phyloP scores from a whole-genome alignment of 495 filamentous ascomycete species.

The Talaromyces liani region DNA sequence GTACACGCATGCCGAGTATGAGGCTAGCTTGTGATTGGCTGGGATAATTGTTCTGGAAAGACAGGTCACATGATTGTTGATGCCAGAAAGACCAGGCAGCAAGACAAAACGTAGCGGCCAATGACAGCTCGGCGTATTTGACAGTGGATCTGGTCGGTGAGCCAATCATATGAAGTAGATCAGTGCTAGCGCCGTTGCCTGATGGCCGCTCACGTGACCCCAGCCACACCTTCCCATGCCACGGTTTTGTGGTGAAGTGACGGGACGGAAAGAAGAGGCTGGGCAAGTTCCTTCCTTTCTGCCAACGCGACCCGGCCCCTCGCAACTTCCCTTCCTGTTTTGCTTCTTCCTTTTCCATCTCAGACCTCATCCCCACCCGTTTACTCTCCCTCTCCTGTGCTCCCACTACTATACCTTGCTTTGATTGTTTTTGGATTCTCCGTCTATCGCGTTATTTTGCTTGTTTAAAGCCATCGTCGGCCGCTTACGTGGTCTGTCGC shows the following conservation, averaged over 20 bases:
- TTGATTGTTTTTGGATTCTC: not conserved
- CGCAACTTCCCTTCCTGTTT: conserved; percentile 4
- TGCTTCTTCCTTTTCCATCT: conserved; percentile 5
- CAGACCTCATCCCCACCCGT: not conserved
- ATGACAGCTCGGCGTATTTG: not conserved
- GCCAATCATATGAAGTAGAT: not conserved
- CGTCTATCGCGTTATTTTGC: not conserved
- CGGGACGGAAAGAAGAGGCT: not conserved
- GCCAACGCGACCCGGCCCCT: conserved; percentile 9
- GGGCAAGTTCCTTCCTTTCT: not conserved
- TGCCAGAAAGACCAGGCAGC: not conserved
- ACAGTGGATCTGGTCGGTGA: not conserved
- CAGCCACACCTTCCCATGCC: conserved; percentile 16
- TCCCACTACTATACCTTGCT: not conserved
- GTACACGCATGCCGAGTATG: not conserved
- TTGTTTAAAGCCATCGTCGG: not conserved
- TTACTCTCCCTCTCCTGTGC: not conserved
- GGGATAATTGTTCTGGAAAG: not conserved
- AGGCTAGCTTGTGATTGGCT: not conserved
- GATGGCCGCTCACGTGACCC: conserved; percentile 16
- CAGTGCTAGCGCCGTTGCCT: not conserved
- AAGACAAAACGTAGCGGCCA: not conserved
- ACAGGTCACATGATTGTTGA: not conserved
- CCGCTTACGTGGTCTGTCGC: conserved; percentile 3
- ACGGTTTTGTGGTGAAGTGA: not conserved